phyloP scores from a whole-genome alignment of 495 filamentous ascomycete species.

The Xylaria longipes region DNA sequence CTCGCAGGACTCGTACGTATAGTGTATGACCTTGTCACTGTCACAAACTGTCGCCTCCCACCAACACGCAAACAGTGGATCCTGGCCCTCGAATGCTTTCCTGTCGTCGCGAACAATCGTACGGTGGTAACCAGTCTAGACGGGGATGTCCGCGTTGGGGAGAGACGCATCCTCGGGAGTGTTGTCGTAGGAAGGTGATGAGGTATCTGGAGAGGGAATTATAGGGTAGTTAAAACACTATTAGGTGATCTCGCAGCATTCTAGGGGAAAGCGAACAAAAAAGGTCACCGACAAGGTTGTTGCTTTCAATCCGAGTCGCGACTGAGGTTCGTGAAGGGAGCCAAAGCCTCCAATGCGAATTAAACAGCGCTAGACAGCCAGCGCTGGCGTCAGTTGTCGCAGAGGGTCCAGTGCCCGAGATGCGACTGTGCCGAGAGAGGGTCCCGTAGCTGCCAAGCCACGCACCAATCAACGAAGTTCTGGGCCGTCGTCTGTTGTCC shows the following conservation, averaged over 20 bases:
- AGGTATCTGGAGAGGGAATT: not conserved
- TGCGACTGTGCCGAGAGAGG: constrained; percentile 17
- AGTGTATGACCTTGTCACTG: constrained; percentile 10
- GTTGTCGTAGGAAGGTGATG: not conserved
- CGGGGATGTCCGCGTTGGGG: not conserved
- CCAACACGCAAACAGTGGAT: constrained; percentile 20
- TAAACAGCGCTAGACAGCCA: constrained; percentile 1
- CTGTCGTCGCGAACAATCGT: constrained; percentile 11
- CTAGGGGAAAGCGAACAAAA: not conserved
- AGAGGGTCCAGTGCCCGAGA: not conserved
- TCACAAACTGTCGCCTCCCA: constrained; percentile 23
- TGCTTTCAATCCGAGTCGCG: not conserved
- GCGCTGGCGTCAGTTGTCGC: constrained; percentile 13
- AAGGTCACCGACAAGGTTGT: not conserved
- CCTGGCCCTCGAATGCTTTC: not conserved
- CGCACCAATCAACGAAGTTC: constrained; percentile 15
- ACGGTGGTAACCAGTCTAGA: constrained; percentile 15
- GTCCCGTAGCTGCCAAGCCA: constrained; percentile 10
- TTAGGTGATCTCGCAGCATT: constrained; percentile 3
- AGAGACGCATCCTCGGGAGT: constrained; percentile 24
- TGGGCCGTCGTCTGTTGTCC: not conserved
- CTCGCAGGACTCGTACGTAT: not conserved
- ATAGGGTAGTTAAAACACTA: not conserved
- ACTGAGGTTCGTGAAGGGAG: not conserved
- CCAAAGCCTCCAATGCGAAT: not conserved